A percentile compares a stretch with the other conserved stretches of the same genome.
These are phyloP conservation scores for Escallonia rubra DNA, from an alignment of 129 eudicot genomes.

Conservation along the genomic window DNA sequence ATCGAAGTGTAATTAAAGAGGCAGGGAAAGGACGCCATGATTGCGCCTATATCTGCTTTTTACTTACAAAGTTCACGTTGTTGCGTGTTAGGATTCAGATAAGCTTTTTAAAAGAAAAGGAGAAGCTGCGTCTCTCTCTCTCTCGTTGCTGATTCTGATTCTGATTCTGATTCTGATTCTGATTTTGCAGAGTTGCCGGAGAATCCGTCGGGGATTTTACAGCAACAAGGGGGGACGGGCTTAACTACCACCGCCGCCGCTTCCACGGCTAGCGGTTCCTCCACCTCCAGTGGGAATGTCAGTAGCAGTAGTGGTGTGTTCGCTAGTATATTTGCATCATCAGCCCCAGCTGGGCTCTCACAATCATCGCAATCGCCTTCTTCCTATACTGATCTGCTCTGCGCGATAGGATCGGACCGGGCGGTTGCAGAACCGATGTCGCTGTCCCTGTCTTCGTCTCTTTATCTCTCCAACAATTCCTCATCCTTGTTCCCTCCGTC, in stretches of 20 bases:
- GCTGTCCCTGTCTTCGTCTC: conserved; percentile 59
- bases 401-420: conserved; percentile 29
- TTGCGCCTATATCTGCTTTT: conserved; percentile 32
- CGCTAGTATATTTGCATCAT: conserved; percentile 55
- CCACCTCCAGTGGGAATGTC: conserved; percentile 26
- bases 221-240: conserved; percentile 12
- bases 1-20: conserved; percentile 32
- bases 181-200: conserved; percentile 56
- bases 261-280: conserved; percentile 27
- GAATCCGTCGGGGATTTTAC: conserved; percentile 23
- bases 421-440: conserved; percentile 50
- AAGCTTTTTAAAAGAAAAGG: background rate
- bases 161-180: conserved; percentile 3
- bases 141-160: background rate
- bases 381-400: conserved; percentile 34
- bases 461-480: conserved; percentile 39
- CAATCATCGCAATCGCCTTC: conserved; percentile 44
- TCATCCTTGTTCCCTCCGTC: conserved; percentile 41
- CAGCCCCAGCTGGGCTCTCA: conserved; percentile 14
- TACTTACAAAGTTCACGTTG: conserved; percentile 27
- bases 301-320: conserved; percentile 39
- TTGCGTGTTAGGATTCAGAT: conserved; percentile 12
- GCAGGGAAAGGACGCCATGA: conserved; percentile 52
- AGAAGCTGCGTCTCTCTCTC: background rate
- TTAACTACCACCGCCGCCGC: conserved; percentile 15